Percentiles rank a stretch among this genome's conserved stretches.
Conservation (phyloP, 495 filamentous ascomycete genomes). For the Parmelia sp. region DNA sequence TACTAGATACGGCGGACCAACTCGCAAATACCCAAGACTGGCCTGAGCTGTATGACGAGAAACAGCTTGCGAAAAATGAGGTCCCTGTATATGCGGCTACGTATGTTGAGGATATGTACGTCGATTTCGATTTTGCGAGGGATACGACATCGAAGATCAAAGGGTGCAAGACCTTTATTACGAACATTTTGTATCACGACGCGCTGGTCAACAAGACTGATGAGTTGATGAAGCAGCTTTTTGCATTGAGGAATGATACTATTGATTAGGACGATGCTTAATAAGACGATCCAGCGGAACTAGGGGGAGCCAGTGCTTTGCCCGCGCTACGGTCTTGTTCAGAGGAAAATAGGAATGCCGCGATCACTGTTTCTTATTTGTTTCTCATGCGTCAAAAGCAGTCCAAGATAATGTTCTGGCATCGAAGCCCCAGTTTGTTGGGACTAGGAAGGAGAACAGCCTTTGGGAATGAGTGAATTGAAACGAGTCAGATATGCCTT, state of each 20-base stretch:
- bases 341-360: too few species aligned
- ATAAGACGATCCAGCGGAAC: neutral
- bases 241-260: constrained; percentile 63
- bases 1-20: constrained; percentile 60
- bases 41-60: constrained; percentile 69
- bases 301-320: neutral
- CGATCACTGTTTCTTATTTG: too few species aligned
- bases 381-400: too few species aligned
- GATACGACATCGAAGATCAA: constrained; percentile 71
- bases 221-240: constrained; percentile 65
- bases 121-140: constrained; percentile 64
- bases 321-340: neutral
- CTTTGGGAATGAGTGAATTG: too few species aligned
- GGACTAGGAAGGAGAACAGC: too few species aligned
- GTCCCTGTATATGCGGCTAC: constrained; percentile 84
- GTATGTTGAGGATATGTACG: constrained; percentile 94
- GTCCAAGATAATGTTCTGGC: too few species aligned
- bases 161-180: constrained; percentile 72
- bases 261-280: constrained; percentile 46
- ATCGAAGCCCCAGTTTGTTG: too few species aligned
- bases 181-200: constrained; percentile 82
- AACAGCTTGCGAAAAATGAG: constrained; percentile 64
- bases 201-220: constrained; percentile 65
- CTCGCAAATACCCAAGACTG: constrained; percentile 63
- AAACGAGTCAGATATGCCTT: too few species aligned